These are phyloP conservation scores for Crithidia bombi DNA, from an alignment of 208 protist species.

Conservation along the genomic window DNA sequence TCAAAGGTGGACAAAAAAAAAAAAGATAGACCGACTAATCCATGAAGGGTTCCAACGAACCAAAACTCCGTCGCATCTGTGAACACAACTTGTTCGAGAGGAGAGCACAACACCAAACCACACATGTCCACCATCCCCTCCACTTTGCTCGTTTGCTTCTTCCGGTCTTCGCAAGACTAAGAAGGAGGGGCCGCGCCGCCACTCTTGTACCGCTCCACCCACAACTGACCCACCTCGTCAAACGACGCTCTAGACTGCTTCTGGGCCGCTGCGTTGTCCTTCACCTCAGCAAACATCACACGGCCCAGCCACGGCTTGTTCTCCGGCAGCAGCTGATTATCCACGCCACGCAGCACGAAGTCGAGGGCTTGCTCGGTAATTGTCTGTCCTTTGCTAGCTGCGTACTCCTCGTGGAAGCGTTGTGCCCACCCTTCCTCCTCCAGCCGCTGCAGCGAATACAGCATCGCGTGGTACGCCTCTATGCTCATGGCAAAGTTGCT, in stretches of 20 bases:
- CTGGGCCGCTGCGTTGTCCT: slow-evolving; percentile 48
- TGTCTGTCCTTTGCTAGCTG: slow-evolving; percentile 25
- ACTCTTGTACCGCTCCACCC: slow-evolving; percentile 77
- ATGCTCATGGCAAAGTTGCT: slow-evolving; percentile 89
- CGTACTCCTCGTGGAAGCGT: slow-evolving; percentile 78
- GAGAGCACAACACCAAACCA: background rate
- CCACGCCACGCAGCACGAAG: slow-evolving; percentile 84
- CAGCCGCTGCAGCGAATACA: slow-evolving; percentile 89
- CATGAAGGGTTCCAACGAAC: no score
- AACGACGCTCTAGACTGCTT: slow-evolving; percentile 50
- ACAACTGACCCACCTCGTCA: slow-evolving; percentile 71
- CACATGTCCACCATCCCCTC: no score
- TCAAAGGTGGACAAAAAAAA: no score
- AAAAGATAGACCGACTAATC: no score
- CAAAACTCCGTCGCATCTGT: background rate
- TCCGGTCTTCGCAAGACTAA: background rate
- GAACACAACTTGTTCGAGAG: slow-evolving; percentile 1
- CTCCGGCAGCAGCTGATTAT: slow-evolving; percentile 87
- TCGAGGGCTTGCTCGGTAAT: slow-evolving; percentile 86
- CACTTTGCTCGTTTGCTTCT: no score
- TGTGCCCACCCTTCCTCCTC: slow-evolving; percentile 90
- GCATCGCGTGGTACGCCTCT: slow-evolving; percentile 91
- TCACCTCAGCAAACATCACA: slow-evolving; percentile 86
- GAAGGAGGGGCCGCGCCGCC: slow-evolving; percentile 12
- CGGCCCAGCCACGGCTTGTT: slow-evolving; percentile 91